Percentiles rank a stretch among this genome's conserved stretches.
Evolutionary conservation across 1,284 basidiomycete genomes (phyloP).

Genomic region (Pisolithus thermaeus): DNA sequence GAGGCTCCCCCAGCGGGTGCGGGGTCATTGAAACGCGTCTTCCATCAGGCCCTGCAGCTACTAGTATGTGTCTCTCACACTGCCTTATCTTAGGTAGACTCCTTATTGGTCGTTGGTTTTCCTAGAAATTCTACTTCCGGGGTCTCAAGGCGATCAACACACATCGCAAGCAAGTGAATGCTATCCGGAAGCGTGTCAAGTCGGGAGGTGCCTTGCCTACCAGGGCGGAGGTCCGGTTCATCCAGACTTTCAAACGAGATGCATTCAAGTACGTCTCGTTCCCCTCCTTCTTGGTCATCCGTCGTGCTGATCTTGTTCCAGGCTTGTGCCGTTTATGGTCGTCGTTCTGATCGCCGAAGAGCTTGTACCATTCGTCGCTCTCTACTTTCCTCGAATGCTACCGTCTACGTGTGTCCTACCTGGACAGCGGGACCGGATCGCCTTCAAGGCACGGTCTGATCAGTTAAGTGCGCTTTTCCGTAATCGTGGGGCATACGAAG

Average conservation of each 20-base stretch:
- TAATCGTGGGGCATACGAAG: slow-evolving; percentile 29
- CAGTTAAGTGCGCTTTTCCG: slow-evolving; percentile 32
- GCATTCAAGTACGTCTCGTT: slow-evolving; percentile 49
- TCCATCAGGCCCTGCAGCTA: slow-evolving; percentile 65
- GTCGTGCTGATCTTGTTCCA: slow-evolving; percentile 24
- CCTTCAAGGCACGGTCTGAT: slow-evolving; percentile 52
- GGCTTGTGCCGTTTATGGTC: slow-evolving; percentile 76
- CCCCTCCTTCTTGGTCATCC: neutral
- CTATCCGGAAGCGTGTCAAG: slow-evolving; percentile 49
- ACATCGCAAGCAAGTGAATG: slow-evolving; percentile 47
- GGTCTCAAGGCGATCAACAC: slow-evolving; percentile 66
- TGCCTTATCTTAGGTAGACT: slow-evolving; percentile 6
- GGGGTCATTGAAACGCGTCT: slow-evolving; percentile 46
- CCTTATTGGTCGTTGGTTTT: neutral
- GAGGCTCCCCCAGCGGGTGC: slow-evolving; percentile 57
- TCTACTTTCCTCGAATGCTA: slow-evolving; percentile 81
- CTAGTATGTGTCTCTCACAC: slow-evolving; percentile 42
- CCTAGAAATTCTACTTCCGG: slow-evolving; percentile 72
- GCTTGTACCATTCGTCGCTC: slow-evolving; percentile 75
- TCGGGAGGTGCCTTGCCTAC: slow-evolving; percentile 53
- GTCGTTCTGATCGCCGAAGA: slow-evolving; percentile 77
- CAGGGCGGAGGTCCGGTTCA: slow-evolving; percentile 61
- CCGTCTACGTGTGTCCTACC: slow-evolving; percentile 88
- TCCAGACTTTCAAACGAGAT: slow-evolving; percentile 58
- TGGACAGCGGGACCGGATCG: slow-evolving; percentile 70